These are phyloP conservation scores for Zelopaecilomyces penicillatus DNA, from an alignment of 2,329 filamentous ascomycete species.

Conservation along the genomic window DNA sequence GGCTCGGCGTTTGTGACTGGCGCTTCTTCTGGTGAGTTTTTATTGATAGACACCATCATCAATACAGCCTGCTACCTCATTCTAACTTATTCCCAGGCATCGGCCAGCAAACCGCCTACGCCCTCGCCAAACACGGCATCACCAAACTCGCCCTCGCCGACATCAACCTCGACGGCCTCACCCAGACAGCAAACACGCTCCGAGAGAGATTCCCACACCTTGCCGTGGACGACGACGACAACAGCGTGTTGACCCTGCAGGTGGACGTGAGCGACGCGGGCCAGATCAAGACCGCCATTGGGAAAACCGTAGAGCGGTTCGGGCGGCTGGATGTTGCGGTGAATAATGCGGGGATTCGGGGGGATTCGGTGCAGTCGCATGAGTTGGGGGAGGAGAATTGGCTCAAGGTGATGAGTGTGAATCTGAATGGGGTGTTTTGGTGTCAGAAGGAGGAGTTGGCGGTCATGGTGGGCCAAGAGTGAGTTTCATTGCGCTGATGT, in stretches of 20 bases:
- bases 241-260: slow-evolving; percentile 28
- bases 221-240: not conserved
- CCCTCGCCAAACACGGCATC: slow-evolving; percentile 40
- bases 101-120: slow-evolving; percentile 36
- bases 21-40: slow-evolving; percentile 33
- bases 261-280: slow-evolving; percentile 38
- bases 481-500: slow-evolving; percentile 4
- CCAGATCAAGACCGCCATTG: slow-evolving; percentile 35
- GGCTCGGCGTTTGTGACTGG: slow-evolving; percentile 42
- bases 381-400: slow-evolving; percentile 40
- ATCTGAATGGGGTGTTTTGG: slow-evolving; percentile 49
- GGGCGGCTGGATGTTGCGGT: slow-evolving; percentile 47
- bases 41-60: no score
- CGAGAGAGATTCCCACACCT: slow-evolving; percentile 29
- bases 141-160: slow-evolving; percentile 38
- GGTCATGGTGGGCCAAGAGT: slow-evolving; percentile 44
- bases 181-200: slow-evolving; percentile 24
- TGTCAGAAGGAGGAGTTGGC: slow-evolving; percentile 45
- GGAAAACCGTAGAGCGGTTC: slow-evolving; percentile 33
- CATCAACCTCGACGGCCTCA: slow-evolving; percentile 28
- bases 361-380: slow-evolving; percentile 33
- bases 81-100: slow-evolving; percentile 31
- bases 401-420: slow-evolving; percentile 40
- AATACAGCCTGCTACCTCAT: not conserved
- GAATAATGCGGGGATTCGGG: slow-evolving; percentile 46